Evolutionary conservation across 306 rosid genomes (phyloP).

Genomic region (Abrus precatorius): DNA sequence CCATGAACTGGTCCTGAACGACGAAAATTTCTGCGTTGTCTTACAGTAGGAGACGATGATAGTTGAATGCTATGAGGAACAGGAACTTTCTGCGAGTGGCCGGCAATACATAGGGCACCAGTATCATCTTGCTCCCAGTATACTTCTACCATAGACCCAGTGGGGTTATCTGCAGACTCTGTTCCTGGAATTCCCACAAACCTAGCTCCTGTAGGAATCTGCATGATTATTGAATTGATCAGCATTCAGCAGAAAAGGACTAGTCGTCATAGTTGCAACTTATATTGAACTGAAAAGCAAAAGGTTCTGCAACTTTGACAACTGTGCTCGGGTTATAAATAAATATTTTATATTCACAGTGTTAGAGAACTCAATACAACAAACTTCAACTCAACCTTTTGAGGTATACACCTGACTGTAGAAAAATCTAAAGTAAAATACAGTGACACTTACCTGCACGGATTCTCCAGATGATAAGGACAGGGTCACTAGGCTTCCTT

Average conservation of each 20-base stretch:
- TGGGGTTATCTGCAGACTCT: constrained; percentile 66
- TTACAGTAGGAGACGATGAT: constrained; percentile 46
- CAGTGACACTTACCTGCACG: constrained; percentile 52
- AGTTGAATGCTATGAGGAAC: constrained; percentile 54
- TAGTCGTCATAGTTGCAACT: constrained; percentile 19
- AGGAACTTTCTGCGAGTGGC: constrained; percentile 69
- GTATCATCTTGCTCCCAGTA: constrained; percentile 89
- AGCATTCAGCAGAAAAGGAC: constrained; percentile 41
- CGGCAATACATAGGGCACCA: constrained; percentile 74
- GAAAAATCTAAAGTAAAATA: constrained; percentile 31
- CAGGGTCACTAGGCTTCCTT: constrained; percentile 67
- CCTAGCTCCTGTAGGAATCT: constrained; percentile 82
- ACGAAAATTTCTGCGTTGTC: constrained; percentile 41
- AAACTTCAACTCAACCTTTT: constrained; percentile 15
- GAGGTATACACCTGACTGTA: neutral
- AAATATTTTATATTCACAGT: neutral
- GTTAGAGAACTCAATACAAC: neutral
- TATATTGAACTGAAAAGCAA: neutral
- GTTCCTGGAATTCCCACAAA: constrained; percentile 87
- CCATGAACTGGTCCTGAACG: constrained; percentile 55
- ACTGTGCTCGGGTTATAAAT: neutral
- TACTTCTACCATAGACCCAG: constrained; percentile 84
- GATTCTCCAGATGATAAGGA: constrained; percentile 74
- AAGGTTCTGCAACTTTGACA: constrained; percentile 1
- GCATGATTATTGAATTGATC: constrained; percentile 43